phyloP scores from a whole-genome alignment of 768 basidiomycete species.

The Mycena latifolia region DNA sequence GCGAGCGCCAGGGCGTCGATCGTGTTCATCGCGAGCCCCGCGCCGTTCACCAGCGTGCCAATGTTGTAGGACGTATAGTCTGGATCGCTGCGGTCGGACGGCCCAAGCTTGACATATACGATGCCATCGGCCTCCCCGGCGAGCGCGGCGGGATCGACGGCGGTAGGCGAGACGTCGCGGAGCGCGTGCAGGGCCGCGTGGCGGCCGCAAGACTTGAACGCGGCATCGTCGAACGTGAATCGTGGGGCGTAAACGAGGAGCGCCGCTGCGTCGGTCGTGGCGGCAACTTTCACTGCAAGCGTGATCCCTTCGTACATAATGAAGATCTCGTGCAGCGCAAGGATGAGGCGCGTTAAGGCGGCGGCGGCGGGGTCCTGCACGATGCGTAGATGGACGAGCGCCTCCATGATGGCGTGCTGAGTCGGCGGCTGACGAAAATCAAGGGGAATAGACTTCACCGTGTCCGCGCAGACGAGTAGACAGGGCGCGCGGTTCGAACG shows the following conservation, averaged over 20 bases:
- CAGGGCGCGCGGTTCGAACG: conserved; percentile 19
- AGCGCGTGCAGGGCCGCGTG: conserved; percentile 22
- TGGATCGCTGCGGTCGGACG: not conserved
- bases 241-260: conserved; percentile 6
- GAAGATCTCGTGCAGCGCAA: conserved; percentile 1
- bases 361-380: not conserved
- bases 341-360: not conserved
- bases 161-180: conserved; percentile 18
- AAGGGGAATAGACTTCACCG: conserved; percentile 8
- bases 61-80: conserved; percentile 46
- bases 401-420: not conserved
- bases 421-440: conserved; percentile 3
- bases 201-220: conserved; percentile 20
- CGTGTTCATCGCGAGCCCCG: conserved; percentile 87
- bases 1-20: conserved; percentile 81
- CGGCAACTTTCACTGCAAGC: not conserved
- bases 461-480: no score
- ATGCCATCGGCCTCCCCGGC: conserved; percentile 27
- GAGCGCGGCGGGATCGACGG: conserved; percentile 11
- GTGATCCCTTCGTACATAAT: conserved; percentile 14
- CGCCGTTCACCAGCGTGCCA: conserved; percentile 86
- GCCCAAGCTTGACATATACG: conserved; percentile 29
- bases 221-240: conserved; percentile 31
- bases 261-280: not conserved
- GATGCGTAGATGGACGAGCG: not conserved